A percentile compares a stretch with the other conserved stretches of the same genome.
Conservation (phyloP, 2,329 filamentous ascomycete species). For the Aspergillus sp. region DNA sequence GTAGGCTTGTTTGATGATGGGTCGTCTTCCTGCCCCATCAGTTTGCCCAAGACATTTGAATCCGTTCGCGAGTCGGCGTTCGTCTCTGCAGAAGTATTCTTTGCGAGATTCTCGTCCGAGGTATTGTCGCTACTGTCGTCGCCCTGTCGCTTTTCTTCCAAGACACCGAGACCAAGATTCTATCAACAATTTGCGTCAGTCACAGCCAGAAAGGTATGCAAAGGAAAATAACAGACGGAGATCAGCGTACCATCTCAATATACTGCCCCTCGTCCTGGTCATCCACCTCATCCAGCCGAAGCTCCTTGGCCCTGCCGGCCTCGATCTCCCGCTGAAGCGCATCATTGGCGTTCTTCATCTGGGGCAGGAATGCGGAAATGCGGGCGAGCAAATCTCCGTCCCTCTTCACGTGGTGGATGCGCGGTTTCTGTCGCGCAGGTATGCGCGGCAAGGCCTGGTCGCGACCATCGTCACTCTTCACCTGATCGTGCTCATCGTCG, state of each 20-base stretch:
- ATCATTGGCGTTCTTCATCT: conserved; percentile 44
- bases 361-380: conserved; percentile 40
- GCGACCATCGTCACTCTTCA: conserved; percentile 6
- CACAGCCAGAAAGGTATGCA: neutral
- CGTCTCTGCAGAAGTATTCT: conserved; percentile 12
- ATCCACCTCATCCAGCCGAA: conserved; percentile 33
- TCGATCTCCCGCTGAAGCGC: conserved; percentile 38
- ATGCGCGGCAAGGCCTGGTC: conserved; percentile 24
- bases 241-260: conserved; percentile 40
- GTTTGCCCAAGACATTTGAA: conserved; percentile 31
- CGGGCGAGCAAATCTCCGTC: conserved; percentile 33
- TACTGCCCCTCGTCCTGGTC: conserved; percentile 28
- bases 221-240: neutral
- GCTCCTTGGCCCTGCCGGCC: conserved; percentile 28
- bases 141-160: conserved; percentile 37
- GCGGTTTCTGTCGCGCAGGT: conserved; percentile 31
- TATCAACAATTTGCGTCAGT: conserved; percentile 13
- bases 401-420: conserved; percentile 27
- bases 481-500: neutral
- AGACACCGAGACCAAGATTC: conserved; percentile 45
- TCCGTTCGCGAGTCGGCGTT: conserved; percentile 14
- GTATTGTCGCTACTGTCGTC: conserved; percentile 19
- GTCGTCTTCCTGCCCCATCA: conserved; percentile 35
- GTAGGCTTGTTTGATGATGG: conserved; percentile 29
- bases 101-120: conserved; percentile 12